Percentiles rank a stretch among this genome's conserved stretches.
Evolutionary conservation across 176 grass and related monocot species (phyloP).

Genomic region (Oryza meyeriana): DNA sequence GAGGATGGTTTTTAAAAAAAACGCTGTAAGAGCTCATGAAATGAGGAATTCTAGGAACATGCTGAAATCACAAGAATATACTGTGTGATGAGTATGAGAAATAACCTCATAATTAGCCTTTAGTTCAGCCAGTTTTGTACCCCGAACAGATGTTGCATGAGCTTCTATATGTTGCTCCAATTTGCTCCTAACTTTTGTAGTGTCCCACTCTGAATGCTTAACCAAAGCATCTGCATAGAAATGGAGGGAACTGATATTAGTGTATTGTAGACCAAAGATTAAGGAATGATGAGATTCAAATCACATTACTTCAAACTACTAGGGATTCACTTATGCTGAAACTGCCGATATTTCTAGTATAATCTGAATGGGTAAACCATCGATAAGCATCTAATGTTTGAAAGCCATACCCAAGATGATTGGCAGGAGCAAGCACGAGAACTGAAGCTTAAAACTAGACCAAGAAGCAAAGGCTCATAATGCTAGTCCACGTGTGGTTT

Average conservation of each 20-base stretch:
- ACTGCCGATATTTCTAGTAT: not conserved
- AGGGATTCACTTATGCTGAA: not conserved
- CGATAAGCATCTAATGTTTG: not conserved
- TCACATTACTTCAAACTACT: not conserved
- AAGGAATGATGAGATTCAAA: not conserved
- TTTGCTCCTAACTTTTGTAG: slow-evolving; percentile 59
- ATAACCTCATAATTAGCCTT: slow-evolving; percentile 69
- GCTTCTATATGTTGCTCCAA: slow-evolving; percentile 52
- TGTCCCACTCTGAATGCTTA: slow-evolving; percentile 62
- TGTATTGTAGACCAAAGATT: not conserved
- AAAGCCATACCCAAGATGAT: not conserved
- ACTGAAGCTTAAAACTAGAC: not conserved
- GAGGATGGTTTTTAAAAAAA: not conserved
- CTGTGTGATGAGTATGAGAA: not conserved
- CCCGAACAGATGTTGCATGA: slow-evolving; percentile 49
- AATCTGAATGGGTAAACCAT: not conserved
- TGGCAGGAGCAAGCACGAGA: not conserved
- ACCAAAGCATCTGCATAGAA: slow-evolving; percentile 52
- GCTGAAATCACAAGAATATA: not conserved
- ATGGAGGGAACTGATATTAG: not conserved
- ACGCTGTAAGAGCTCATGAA: not conserved
- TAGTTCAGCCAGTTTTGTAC: slow-evolving; percentile 57
- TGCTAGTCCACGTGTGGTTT: not conserved
- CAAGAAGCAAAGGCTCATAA: not conserved
- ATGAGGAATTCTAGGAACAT: not conserved